Evolutionary conservation across 441 rosid species (phyloP).

Genomic region (Croton setiger): DNA sequence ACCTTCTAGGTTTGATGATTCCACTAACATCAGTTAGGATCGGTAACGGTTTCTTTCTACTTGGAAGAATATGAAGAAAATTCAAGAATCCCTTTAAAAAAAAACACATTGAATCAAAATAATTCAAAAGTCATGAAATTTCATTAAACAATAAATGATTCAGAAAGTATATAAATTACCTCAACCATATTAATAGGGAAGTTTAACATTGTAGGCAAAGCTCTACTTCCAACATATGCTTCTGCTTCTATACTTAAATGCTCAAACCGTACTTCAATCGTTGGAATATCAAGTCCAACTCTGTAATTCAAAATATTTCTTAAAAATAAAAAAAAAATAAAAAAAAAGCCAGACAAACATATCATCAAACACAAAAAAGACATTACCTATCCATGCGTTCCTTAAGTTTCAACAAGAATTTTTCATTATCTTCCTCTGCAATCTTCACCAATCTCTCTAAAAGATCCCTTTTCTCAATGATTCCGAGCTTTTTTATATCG

Average conservation of each 20-base stretch:
- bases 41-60: constrained; percentile 45
- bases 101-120: not conserved
- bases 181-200: constrained; percentile 38
- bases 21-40: constrained; percentile 62
- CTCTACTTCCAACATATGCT: constrained; percentile 63
- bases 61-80: constrained; percentile 47
- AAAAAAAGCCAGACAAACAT: not conserved
- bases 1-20: constrained; percentile 66
- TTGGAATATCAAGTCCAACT: constrained; percentile 57
- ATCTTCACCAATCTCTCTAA: constrained; percentile 52
- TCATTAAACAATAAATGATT: not conserved
- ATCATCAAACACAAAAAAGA: not conserved
- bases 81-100: constrained; percentile 33
- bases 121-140: not conserved
- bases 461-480: constrained; percentile 47
- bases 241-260: constrained; percentile 57
- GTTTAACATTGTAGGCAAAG: constrained; percentile 66
- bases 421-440: constrained; percentile 60
- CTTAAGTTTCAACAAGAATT: constrained; percentile 54
- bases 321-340: not conserved
- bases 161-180: constrained; percentile 20
- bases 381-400: constrained; percentile 53
- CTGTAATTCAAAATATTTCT: constrained; percentile 20
- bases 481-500: constrained; percentile 42
- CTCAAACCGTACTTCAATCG: constrained; percentile 63